phyloP scores from a whole-genome alignment of 2,329 filamentous ascomycete species.

The Chalaropsis thielavioides region DNA sequence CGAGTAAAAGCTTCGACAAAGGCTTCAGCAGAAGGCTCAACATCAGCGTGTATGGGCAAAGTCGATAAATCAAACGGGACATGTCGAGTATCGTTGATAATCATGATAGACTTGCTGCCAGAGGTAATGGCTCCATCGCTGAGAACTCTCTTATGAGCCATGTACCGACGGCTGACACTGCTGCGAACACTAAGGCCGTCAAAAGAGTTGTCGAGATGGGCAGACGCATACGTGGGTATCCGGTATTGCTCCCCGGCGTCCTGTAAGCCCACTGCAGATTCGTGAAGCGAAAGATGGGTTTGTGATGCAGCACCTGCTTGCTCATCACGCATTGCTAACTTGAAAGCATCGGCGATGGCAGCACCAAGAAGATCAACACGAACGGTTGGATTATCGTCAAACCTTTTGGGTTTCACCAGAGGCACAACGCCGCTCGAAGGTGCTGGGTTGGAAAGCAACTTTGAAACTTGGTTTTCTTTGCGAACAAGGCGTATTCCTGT shows the following conservation, averaged over 20 bases:
- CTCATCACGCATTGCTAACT: conserved; percentile 56
- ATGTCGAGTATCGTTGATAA: conserved; percentile 52
- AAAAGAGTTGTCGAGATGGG: conserved; percentile 30
- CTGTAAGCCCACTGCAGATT: background rate
- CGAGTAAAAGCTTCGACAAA: conserved; percentile 39
- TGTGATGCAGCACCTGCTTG: conserved; percentile 23
- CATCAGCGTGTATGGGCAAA: conserved; percentile 33
- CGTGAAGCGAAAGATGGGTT: background rate
- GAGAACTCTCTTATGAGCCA: conserved; percentile 26
- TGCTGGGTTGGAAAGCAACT: conserved; percentile 42
- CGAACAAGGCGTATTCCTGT: background rate
- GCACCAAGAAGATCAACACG: conserved; percentile 76
- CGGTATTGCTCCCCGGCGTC: background rate
- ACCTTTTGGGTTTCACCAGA: conserved; percentile 33
- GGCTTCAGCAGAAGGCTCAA: conserved; percentile 36
- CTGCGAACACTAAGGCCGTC: conserved; percentile 29
- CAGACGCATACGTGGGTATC: background rate
- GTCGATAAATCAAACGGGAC: conserved; percentile 33
- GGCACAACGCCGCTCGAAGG: conserved; percentile 48
- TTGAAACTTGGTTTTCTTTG: conserved; percentile 34
- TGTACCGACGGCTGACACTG: background rate
- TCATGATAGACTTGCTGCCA: conserved; percentile 82
- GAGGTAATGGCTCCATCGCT: conserved; percentile 51
- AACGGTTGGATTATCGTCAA: conserved; percentile 37
- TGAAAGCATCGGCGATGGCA: conserved; percentile 63